phyloP scores from a whole-genome alignment of 2,329 filamentous ascomycete genomes.

The Ascochyta fabae region DNA sequence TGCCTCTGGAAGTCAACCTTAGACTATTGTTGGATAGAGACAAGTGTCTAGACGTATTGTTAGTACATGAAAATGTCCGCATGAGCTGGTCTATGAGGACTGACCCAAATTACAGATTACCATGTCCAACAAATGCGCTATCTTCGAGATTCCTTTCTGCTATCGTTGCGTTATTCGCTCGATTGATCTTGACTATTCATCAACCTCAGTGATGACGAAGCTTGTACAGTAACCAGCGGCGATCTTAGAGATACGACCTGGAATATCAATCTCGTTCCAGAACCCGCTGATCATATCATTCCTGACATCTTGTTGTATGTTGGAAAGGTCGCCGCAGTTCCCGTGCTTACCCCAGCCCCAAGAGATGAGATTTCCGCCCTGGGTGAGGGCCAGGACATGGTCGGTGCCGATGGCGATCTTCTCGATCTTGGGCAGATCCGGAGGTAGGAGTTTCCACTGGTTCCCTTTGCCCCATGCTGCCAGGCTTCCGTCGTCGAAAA shows the following conservation, averaged over 20 bases:
- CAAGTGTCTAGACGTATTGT: background rate
- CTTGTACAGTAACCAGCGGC: slow-evolving; percentile 40
- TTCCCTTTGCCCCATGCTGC: slow-evolving; percentile 83
- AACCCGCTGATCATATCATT: slow-evolving; percentile 40
- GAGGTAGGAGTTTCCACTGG: slow-evolving; percentile 78
- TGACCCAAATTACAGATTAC: background rate
- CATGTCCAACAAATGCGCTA: background rate
- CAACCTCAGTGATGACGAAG: slow-evolving; percentile 29
- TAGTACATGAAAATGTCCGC: background rate
- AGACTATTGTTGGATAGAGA: background rate
- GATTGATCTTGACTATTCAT: background rate
- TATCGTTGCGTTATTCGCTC: background rate
- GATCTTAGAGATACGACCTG: slow-evolving; percentile 29
- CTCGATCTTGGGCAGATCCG: slow-evolving; percentile 63
- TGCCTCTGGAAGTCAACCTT: background rate
- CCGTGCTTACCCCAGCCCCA: slow-evolving; percentile 99
- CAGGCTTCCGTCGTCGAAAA: slow-evolving; percentile 66
- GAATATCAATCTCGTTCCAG: slow-evolving; percentile 38
- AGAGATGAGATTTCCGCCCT: slow-evolving; percentile 70
- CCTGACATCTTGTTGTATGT: slow-evolving; percentile 19
- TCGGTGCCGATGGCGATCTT: slow-evolving; percentile 86
- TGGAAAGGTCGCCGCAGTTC: slow-evolving; percentile 72
- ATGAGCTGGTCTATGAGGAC: background rate
- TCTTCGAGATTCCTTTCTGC: background rate
- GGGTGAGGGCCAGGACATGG: slow-evolving; percentile 77